Conservation (phyloP, 176 grass and related monocot genomes). For the Ensete glaucum region DNA sequence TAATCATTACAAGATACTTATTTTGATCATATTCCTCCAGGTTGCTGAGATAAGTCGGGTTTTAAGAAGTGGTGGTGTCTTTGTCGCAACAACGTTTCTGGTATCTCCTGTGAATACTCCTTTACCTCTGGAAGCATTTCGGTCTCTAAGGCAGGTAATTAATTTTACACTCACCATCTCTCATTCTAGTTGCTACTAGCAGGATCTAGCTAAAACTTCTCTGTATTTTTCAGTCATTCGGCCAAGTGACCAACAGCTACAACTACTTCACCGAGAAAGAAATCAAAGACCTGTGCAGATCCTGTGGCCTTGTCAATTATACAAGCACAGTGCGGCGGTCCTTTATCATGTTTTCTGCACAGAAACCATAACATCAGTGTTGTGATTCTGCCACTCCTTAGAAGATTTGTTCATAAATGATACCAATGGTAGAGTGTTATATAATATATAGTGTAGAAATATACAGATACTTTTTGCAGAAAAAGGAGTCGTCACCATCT, state of each 20-base stretch:
- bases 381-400: background rate
- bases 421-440: background rate
- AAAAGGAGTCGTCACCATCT: too few species aligned
- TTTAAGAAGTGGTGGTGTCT: conserved; percentile 72
- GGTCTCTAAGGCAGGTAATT: conserved; percentile 66
- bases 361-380: conserved; percentile 40
- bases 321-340: conserved; percentile 57
- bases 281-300: conserved; percentile 76
- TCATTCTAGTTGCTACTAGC: background rate
- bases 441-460: too few species aligned
- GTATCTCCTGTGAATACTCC: conserved; percentile 55
- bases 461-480: too few species aligned
- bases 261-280: conserved; percentile 80
- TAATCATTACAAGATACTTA: background rate
- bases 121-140: conserved; percentile 40
- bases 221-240: conserved; percentile 38
- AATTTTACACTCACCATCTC: background rate
- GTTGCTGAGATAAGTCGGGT: conserved; percentile 92
- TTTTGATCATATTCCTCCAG: conserved; percentile 24
- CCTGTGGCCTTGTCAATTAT: conserved; percentile 81
- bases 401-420: background rate
- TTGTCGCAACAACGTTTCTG: conserved; percentile 83
- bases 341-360: conserved; percentile 96
- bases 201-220: background rate
- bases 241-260: conserved; percentile 67